Evolutionary conservation across 2,329 filamentous ascomycete genomes (phyloP), one percentile per base, ranked within the genome.

Genomic region (Didymosphaeria variabile): DNA sequence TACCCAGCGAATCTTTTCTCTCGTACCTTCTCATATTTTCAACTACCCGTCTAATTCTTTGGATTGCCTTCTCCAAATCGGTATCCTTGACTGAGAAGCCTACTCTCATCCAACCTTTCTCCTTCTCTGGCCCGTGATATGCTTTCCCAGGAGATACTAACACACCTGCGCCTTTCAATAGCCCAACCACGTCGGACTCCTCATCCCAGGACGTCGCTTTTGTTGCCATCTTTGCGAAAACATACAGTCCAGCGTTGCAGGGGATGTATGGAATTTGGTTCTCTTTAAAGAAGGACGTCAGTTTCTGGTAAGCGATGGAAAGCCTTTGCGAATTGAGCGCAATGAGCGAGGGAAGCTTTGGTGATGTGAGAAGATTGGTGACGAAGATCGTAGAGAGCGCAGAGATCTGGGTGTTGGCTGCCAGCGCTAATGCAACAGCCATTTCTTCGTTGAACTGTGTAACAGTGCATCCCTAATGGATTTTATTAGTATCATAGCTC

Each of bases 81-180:
- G n/a, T n/a, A n/a, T n/a, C n/a, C n/a, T n/a, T n/a, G n/a, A n/a
- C n/a, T n/a, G n/a, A n/a, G n/a, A 74, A 74, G 4, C 63, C 63
- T 29, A 74, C 49, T 36, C 72, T 57, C n/a, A 57, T 61, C 72
- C 72, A 75, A 2, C 72, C 72, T 47, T 69, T 70, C 23, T 68
- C 69, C 21, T 45, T 59, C 12, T 65, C 62, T 23, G 60, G 62
- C 12, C 55, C 66, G 46, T 67, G 63, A 55, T 67, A 72, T 10
- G 55, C 61, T 42, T 51, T 55, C 17, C 71, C 72, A 0, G 68
- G 17, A 29, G 53, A 63, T 15, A 72, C 68, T 8, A 69, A 17
- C 5, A 74, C 69, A n/a, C 70, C 68, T 2, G 53, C 61, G 7
- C 62, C 61, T 26, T 63, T 67, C 21, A 72, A 44, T 13, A 6